Evolutionary conservation across 140 eudicot genomes (phyloP), one percentile per base, ranked within the genome.

Genomic region (Ambrosia hybrid): DNA sequence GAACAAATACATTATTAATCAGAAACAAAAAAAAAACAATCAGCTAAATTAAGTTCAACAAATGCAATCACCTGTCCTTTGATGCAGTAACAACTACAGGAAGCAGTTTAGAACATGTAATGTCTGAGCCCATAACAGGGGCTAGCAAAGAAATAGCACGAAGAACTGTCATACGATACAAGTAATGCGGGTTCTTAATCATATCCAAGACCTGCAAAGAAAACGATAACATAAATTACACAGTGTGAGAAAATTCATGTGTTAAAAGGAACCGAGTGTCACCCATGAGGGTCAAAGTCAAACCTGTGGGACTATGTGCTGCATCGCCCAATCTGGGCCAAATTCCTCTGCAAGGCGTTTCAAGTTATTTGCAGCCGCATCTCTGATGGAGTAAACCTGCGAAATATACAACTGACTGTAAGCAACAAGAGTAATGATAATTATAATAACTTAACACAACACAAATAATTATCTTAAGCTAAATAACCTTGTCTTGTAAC

Each of bases 321-420:
- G 95, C 97, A 94, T 94, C 51, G 99, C 95, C 99, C 99, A 94
- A 71, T 94, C 99, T 10, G 99, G 96, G 67, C 99, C 97, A 48
- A 94, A 94, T 80, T 94, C 99, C 81, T 94, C 99, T 9, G 99
- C 99, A 71, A 94, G 90, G 14, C 99, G 99, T 74, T 94, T 94
- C 68, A 94, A 49, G 82, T 94, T 94, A 85, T 88, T 94, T 21
- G 99, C 97, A 72, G 99, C 99, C 68, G 99, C 99, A 82, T 94
- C 99, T 74, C 99, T 83, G 73, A 94, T 94, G 14, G 99, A 94
- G 83, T 94, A 88, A 33, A 94, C 99, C 99, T 94, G 82, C 72
- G 75, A 5, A 70, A 60, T 38, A 9, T 34, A 46, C 67, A 68
- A 64, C 41, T 46, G 9, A 46, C 4, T 66, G 16, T 66, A 66